phyloP scores from a whole-genome alignment of 164 flowering plant species.

The Vitis rupestris region DNA sequence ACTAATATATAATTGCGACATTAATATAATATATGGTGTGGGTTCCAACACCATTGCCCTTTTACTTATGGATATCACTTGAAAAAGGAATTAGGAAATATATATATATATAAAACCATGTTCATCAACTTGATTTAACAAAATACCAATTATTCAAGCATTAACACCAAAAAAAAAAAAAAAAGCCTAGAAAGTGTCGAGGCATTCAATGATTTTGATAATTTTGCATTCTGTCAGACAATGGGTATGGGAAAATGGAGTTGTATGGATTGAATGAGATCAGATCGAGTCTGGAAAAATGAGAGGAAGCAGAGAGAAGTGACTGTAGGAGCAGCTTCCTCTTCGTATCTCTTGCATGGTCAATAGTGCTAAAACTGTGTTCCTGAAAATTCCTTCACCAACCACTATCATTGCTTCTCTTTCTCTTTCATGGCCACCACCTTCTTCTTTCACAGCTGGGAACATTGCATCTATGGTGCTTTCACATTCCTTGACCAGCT shows the following conservation, averaged over 20 bases:
- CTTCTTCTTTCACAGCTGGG: conserved; percentile 15
- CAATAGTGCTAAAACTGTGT: conserved; percentile 50
- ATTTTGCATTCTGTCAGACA: neutral
- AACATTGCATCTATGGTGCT: conserved; percentile 43
- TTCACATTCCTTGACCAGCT: conserved; percentile 58
- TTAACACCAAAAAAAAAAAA: too few relatives aligned
- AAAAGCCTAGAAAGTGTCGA: too few relatives aligned
- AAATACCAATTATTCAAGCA: too few relatives aligned
- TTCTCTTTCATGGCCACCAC: conserved; percentile 1
- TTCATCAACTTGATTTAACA: too few relatives aligned
- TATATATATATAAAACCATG: too few relatives aligned
- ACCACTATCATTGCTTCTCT: conserved; percentile 12
- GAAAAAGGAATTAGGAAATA: too few relatives aligned
- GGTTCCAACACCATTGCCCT: too few relatives aligned
- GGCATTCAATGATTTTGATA: too few relatives aligned
- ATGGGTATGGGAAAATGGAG: conserved; percentile 38
- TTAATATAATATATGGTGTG: too few relatives aligned
- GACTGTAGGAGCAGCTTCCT: conserved; percentile 56
- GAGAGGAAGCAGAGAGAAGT: conserved; percentile 56
- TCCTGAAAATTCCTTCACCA: conserved; percentile 43
- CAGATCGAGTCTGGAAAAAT: conserved; percentile 41
- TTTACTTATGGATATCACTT: too few relatives aligned
- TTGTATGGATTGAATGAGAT: conserved; percentile 39
- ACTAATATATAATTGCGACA: too few relatives aligned
- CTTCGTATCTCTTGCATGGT: conserved; percentile 64